phyloP scores from a whole-genome alignment of 176 grass and related monocot species.

The Oryza glaberrima region DNA sequence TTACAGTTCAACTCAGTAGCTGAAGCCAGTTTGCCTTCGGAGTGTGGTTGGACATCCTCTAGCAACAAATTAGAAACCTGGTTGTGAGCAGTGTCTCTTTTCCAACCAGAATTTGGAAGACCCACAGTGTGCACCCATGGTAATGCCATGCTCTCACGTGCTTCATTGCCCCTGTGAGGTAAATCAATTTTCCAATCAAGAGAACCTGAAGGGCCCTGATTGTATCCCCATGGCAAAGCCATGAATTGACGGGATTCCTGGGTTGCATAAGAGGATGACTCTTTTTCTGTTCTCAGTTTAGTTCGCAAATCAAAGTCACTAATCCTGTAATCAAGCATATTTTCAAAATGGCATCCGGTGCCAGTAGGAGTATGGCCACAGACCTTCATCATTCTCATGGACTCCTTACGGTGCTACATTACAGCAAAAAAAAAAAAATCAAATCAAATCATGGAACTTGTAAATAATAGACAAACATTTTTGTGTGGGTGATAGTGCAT shows the following conservation, averaged over 20 bases:
- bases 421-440: neutral
- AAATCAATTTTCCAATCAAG: conserved; percentile 36
- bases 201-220: conserved; percentile 33
- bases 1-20: conserved; percentile 38
- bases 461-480: conserved; percentile 32
- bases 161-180: conserved; percentile 22
- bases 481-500: neutral
- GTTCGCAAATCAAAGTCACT: conserved; percentile 10
- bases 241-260: conserved; percentile 26
- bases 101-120: conserved; percentile 35
- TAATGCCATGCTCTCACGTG: conserved; percentile 44
- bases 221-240: conserved; percentile 41
- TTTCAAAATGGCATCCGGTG: conserved; percentile 3
- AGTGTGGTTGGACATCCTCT: conserved; percentile 42
- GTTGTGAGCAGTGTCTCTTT: conserved; percentile 31
- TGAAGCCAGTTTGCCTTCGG: conserved; percentile 9
- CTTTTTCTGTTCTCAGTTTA: conserved; percentile 27
- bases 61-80: conserved; percentile 44
- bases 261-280: conserved; percentile 23
- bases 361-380: conserved; percentile 24
- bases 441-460: conserved; percentile 29
- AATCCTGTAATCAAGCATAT: conserved; percentile 38
- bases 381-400: conserved; percentile 14
- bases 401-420: conserved; percentile 41
- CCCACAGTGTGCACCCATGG: conserved; percentile 37